phyloP scores from a whole-genome alignment of 352 stramenopile genomes.

The Phytophthora tentaculata region DNA sequence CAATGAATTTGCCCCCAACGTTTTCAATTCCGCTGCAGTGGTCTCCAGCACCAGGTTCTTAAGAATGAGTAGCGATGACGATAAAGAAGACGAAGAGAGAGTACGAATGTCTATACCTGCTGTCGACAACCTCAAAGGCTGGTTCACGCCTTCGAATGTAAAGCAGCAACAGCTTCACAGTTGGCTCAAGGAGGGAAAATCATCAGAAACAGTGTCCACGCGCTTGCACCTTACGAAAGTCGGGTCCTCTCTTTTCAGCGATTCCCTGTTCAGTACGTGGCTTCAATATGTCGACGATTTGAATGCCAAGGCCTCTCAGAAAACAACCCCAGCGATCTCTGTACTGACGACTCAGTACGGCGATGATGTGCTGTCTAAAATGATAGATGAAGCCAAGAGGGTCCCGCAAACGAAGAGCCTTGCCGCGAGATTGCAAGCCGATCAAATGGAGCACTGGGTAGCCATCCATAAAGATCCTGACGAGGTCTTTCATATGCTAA shows the following conservation, averaged over 20 bases:
- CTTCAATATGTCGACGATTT: constrained; percentile 5
- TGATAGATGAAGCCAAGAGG: not conserved
- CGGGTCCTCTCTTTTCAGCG: not conserved
- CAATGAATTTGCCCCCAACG: too few relatives aligned
- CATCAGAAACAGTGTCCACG: constrained; percentile 2
- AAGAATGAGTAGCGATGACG: too few relatives aligned
- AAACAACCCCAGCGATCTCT: not conserved
- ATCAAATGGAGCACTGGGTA: constrained; percentile 3
- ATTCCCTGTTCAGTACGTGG: not conserved
- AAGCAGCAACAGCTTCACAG: not conserved
- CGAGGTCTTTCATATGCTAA: not conserved
- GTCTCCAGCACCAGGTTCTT: too few relatives aligned
- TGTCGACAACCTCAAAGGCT: not conserved
- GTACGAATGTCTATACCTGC: too few relatives aligned
- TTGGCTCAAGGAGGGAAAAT: not conserved
- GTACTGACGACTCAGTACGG: not conserved
- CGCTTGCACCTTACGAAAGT: not conserved
- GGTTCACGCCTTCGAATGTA: constrained; percentile 1
- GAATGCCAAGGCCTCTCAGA: not conserved
- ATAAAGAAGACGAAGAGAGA: too few relatives aligned
- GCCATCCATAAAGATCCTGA: not conserved
- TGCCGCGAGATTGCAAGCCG: not conserved
- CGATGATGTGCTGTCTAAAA: not conserved
- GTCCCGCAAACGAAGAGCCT: not conserved
- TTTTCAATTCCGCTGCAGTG: too few relatives aligned